Base-by-base conservation (phyloP, 2,329 filamentous ascomycete species). In the Ophioceras dolichostomum region DNA sequence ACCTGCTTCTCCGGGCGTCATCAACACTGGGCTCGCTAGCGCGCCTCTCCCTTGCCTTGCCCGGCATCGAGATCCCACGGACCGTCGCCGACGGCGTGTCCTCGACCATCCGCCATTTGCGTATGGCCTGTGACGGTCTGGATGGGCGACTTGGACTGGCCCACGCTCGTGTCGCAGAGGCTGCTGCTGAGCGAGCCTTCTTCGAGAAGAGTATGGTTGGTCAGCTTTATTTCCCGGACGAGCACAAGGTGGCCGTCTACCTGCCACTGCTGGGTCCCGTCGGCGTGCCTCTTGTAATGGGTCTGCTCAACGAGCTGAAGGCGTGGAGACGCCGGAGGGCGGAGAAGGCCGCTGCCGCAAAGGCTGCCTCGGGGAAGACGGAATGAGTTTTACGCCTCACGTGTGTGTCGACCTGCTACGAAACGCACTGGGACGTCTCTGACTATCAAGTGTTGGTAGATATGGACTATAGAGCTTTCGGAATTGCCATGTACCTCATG, bases 171-270 rank as follows among this genome's bases (percentile, higher is more conserved):
- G 76, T 86, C 33, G 91, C 91, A 5, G 88, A 95, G 58, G 73
- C 76, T 3, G 86, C 93, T 53, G 89, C 87, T 0, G 91, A 98
- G 56, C 78, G 82, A 42, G 89, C 89, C 0, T 98, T 98, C 59
- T 98, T 98, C 48, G 91, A 98, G 60, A 94, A 94, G 61, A 94
- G 84, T 52, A 98, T 98, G 91, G 91, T 98, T 10, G 91, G 88
- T 0, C 91, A 96, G 61, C 79, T 96, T 2, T 98, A 96, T 58
- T 98, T 98, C 57, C 91, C 91, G 0, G 91, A 98, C 52, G 91
- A 98, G 62, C 91, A 98, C 58, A 98, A 96, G 59, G 76, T 98
- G 18, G 91, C 91, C 0, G 91, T 98, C 1, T 98, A 98, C 55
- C 61, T 98, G 49, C 91, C 91, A 1, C 62, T 98, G 10, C 62